Evolutionary conservation across 2,329 filamentous ascomycete species (phyloP).

Genomic region (Penicillium thymicola): DNA sequence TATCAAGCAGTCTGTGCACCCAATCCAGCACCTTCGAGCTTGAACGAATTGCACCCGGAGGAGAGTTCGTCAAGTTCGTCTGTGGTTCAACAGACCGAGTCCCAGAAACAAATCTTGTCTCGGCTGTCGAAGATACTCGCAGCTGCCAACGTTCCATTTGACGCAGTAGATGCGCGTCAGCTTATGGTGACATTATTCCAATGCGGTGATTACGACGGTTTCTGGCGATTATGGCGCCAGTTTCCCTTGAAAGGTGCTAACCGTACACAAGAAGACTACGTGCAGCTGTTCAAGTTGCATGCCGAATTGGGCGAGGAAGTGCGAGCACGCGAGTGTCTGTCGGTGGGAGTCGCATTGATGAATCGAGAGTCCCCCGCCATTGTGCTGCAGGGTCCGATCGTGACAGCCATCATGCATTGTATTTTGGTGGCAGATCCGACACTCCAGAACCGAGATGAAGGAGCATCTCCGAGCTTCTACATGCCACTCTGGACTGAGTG

Average conservation of each 20-base stretch:
- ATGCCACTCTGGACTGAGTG: conserved; percentile 25
- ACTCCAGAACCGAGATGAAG: conserved; percentile 38
- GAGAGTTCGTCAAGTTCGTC: conserved; percentile 1
- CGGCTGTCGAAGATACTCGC: conserved; percentile 31
- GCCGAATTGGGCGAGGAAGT: conserved; percentile 44
- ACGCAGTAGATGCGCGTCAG: conserved; percentile 26
- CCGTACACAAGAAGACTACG: conserved; percentile 56
- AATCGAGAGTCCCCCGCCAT: conserved; percentile 53
- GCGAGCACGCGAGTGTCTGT: conserved; percentile 48
- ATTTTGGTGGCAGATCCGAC: conserved; percentile 54
- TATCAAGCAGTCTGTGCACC: conserved; percentile 39
- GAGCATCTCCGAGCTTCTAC: conserved; percentile 16
- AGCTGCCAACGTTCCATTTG: conserved; percentile 28
- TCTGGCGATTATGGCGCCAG: conserved; percentile 61
- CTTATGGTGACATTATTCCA: conserved; percentile 37
- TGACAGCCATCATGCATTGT: conserved; percentile 52
- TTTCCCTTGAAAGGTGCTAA: conserved; percentile 50
- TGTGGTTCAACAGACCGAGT: conserved; percentile 6
- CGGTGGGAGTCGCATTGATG: conserved; percentile 61
- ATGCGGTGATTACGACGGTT: conserved; percentile 52
- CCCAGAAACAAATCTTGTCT: conserved; percentile 17
- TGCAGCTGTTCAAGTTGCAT: conserved; percentile 51
- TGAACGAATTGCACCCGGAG: conserved; percentile 37
- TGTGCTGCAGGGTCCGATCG: conserved; percentile 44
- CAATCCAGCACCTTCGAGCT: conserved; percentile 17